phyloP scores from a whole-genome alignment of 192 early-diverging fungal species.

The Dissophora ornata region DNA sequence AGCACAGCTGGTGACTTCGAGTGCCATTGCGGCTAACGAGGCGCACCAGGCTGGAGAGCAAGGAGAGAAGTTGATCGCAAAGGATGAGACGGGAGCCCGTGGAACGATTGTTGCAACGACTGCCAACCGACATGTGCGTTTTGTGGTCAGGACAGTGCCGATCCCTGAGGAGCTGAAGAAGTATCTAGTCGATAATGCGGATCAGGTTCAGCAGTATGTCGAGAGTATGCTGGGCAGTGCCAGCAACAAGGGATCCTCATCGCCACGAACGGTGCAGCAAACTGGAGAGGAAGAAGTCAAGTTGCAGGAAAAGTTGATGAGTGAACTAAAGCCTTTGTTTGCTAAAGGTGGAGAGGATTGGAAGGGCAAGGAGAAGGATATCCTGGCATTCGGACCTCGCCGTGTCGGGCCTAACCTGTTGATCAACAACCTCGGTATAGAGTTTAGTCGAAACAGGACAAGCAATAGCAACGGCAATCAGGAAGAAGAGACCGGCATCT shows the following conservation, averaged over 20 bases:
- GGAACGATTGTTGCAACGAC: conserved; percentile 73
- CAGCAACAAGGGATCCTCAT: conserved; percentile 20
- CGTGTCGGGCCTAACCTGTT: conserved; percentile 84
- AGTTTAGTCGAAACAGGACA: conserved; percentile 27
- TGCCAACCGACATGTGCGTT: conserved; percentile 66
- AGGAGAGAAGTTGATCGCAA: conserved; percentile 57
- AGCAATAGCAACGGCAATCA: conserved; percentile 12
- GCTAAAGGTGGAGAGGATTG: conserved; percentile 40
- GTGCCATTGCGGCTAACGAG: conserved; percentile 38
- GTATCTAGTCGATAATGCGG: conserved; percentile 64
- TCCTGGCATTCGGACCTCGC: conserved; percentile 89
- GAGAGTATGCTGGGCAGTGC: conserved; percentile 8
- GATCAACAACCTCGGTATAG: conserved; percentile 64
- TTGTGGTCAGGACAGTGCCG: conserved; percentile 77
- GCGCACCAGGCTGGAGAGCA: conserved; percentile 36
- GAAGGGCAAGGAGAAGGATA: conserved; percentile 53
- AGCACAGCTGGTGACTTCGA: conserved; percentile 33
- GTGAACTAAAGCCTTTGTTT: conserved; percentile 35
- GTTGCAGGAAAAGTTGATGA: conserved; percentile 25
- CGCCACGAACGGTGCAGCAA: background rate
- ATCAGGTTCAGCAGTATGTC: conserved; percentile 57
- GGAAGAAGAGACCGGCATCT: conserved; percentile 41
- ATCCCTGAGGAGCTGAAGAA: conserved; percentile 71
- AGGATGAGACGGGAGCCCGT: conserved; percentile 60
- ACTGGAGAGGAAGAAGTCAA: conserved; percentile 14